phyloP scores from a whole-genome alignment of 192 early-diverging fungal genomes.

The Coemansia sp. region DNA sequence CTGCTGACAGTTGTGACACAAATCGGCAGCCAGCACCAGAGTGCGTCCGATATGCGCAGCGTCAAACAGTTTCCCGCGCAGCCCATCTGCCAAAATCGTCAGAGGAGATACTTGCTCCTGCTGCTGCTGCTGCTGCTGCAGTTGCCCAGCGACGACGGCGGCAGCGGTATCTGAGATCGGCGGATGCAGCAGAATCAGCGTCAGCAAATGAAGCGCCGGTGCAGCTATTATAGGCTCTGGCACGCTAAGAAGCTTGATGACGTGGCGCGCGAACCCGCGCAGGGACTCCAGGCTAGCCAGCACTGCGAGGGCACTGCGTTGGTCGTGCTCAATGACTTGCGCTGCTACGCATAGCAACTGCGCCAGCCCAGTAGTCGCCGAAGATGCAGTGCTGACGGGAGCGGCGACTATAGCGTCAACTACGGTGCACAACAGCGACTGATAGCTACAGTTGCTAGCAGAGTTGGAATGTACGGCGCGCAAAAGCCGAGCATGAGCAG shows the following conservation, averaged over 20 bases:
- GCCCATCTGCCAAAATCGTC: conserved; percentile 13
- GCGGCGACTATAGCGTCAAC: conserved; percentile 5
- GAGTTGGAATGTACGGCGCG: too few relatives aligned
- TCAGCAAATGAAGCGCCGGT: conserved; percentile 35
- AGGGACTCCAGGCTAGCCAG: conserved; percentile 2
- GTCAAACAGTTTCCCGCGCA: conserved; percentile 48
- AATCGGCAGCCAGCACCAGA: conserved; percentile 26
- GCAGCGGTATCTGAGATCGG: too few relatives aligned
- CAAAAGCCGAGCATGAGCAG: conserved; percentile 9
- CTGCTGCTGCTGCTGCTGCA: conserved; percentile 5
- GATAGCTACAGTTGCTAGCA: background rate
- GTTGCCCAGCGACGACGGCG: background rate
- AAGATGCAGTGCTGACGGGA: too few relatives aligned
- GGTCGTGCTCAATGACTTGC: conserved; percentile 10
- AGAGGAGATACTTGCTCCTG: conserved; percentile 7
- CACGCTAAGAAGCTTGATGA: conserved; percentile 40
- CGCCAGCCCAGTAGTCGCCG: background rate
- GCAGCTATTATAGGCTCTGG: conserved; percentile 31
- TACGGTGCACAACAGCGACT: background rate
- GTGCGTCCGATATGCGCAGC: conserved; percentile 32
- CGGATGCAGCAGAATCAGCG: conserved; percentile 28
- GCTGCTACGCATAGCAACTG: conserved; percentile 26
- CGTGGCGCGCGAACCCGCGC: conserved; percentile 22
- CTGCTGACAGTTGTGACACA: conserved; percentile 41
- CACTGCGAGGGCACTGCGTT: background rate